Evolutionary conservation across 73 alveolate species (phyloP).

Genomic region (Paramecium biaurelia): DNA sequence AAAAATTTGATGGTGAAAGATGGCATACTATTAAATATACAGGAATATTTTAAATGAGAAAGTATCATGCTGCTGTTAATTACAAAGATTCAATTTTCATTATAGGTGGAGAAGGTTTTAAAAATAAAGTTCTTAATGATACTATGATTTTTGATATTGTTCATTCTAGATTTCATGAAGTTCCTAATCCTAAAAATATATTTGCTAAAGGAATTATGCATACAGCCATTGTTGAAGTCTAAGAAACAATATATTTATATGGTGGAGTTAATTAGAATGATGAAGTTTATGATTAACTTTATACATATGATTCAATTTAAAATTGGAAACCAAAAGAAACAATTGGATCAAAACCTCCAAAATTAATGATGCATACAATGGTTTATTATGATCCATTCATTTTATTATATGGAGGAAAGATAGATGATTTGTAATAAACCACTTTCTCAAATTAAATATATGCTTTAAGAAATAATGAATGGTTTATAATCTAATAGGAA

Average conservation of each 20-base stretch:
- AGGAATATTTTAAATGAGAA: constrained; percentile 39
- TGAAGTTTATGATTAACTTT: not conserved
- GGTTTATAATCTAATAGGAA: not conserved
- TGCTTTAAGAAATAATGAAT: not conserved
- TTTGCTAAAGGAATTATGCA: constrained; percentile 20
- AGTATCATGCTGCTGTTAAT: constrained; percentile 30
- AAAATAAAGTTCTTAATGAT: not conserved
- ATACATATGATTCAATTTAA: not conserved
- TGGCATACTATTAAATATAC: not conserved
- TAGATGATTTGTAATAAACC: not conserved
- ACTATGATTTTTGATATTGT: not conserved
- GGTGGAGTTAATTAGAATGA: constrained; percentile 19
- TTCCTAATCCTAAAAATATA: not conserved
- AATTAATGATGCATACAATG: constrained; percentile 38
- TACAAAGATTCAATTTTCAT: not conserved
- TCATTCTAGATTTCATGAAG: not conserved
- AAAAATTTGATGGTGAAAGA: constrained; percentile 21
- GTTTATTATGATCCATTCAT: constrained; percentile 6
- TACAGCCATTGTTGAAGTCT: not conserved
- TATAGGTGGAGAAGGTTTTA: constrained; percentile 35
- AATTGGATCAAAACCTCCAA: not conserved
- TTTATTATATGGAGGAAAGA: constrained; percentile 36
- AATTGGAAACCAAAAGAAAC: not conserved
- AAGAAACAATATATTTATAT: not conserved
- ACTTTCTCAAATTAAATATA: not conserved